A percentile compares a stretch with the other conserved stretches of the same genome.
phyloP scores from a whole-genome alignment of 371 early-diverging fungal species.

The Rhizopus stolonifer region DNA sequence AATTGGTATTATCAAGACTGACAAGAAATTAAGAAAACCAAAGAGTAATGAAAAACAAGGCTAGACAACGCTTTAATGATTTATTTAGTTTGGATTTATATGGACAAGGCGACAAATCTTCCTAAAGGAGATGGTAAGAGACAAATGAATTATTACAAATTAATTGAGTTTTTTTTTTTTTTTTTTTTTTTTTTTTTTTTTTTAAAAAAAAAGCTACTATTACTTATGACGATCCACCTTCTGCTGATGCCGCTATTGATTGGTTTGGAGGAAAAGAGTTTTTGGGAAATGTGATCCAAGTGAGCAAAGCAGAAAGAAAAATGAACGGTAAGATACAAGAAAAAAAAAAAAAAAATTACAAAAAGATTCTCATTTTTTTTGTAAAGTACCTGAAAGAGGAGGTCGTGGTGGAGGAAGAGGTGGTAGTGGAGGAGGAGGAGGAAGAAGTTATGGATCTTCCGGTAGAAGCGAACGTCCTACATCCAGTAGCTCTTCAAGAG shows the following conservation, averaged over 20 bases:
- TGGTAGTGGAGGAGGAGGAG: slow-evolving; percentile 16
- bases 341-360: neutral
- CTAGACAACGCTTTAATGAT: neutral
- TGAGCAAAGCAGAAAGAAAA: slow-evolving; percentile 65
- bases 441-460: slow-evolving; percentile 10
- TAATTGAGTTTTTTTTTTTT: too few species aligned
- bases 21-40: slow-evolving; percentile 59
- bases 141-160: too few species aligned
- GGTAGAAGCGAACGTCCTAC: slow-evolving; percentile 30
- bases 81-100: slow-evolving; percentile 65
- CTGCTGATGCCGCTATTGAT: slow-evolving; percentile 69
- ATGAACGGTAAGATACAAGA: slow-evolving; percentile 15
- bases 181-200: neutral
- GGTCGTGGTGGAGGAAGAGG: too few species aligned
- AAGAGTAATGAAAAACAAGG: slow-evolving; percentile 43
- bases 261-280: slow-evolving; percentile 68
- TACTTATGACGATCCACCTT: slow-evolving; percentile 71
- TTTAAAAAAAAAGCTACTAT: slow-evolving; percentile 52
- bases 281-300: slow-evolving; percentile 57
- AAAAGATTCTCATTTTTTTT: neutral
- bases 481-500: slow-evolving; percentile 14
- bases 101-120: slow-evolving; percentile 55
- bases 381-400: slow-evolving; percentile 16
- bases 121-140: slow-evolving; percentile 74
- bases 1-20: slow-evolving; percentile 73